Evolutionary conservation across 208 protist genomes (phyloP).

Genomic region (Wallacemonas collosoma): DNA sequence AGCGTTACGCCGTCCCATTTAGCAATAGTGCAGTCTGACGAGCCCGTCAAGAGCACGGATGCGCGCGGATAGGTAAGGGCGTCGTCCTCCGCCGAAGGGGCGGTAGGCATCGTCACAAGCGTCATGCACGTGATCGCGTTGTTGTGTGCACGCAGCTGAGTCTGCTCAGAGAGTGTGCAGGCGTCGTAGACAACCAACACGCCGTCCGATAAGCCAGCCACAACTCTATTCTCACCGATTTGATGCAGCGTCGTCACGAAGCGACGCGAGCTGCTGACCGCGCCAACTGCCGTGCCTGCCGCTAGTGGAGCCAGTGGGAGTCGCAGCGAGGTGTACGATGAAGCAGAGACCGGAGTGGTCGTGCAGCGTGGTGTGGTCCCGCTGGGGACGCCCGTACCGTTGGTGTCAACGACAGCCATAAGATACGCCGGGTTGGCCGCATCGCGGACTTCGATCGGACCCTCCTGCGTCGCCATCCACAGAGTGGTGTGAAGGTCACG

Average conservation of each 20-base stretch:
- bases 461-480: conserved; percentile 60
- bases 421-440: conserved; percentile 40
- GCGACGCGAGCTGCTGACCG: not conserved
- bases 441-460: conserved; percentile 67
- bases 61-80: conserved; percentile 15
- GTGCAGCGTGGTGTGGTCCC: not conserved
- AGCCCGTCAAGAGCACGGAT: conserved; percentile 62
- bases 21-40: conserved; percentile 60
- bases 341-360: not conserved
- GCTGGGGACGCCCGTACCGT: not conserved
- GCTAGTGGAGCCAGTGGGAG: not conserved
- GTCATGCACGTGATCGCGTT: conserved; percentile 60
- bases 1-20: conserved; percentile 65
- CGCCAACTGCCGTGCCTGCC: too few relatives aligned
- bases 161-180: conserved; percentile 28
- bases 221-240: conserved; percentile 56
- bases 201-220: conserved; percentile 60
- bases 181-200: conserved; percentile 52
- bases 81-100: conserved; percentile 13
- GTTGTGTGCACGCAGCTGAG: conserved; percentile 38
- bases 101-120: conserved; percentile 28
- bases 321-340: too few relatives aligned
- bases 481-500: conserved; percentile 48
- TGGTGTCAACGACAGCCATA: conserved; percentile 31
- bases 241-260: conserved; percentile 61